phyloP scores from a whole-genome alignment of 441 rosid genomes.

The Croton laevigatus region DNA sequence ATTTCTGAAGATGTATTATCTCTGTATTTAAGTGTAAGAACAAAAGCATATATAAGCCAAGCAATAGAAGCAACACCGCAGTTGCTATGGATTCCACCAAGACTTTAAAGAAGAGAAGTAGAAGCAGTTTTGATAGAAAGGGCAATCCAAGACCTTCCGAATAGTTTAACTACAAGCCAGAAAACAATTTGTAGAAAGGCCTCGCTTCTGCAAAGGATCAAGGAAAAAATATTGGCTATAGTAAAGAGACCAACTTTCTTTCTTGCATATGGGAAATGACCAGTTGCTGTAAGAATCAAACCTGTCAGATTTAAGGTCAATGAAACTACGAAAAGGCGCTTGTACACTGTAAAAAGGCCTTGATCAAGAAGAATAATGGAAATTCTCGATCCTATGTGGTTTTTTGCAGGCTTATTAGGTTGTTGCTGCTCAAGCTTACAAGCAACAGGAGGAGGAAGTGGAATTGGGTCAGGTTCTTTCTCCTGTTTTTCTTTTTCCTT shows the following conservation, averaged over 20 bases:
- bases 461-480: conserved; percentile 20
- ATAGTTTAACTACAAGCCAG: too few relatives aligned
- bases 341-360: conserved; percentile 68
- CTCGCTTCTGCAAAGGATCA: too few relatives aligned
- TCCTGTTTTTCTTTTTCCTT: conserved; percentile 35
- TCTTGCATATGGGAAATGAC: too few relatives aligned
- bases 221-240: too few relatives aligned
- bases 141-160: too few relatives aligned
- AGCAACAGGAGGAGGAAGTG: background rate
- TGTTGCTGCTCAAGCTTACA: conserved; percentile 30
- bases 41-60: conserved; percentile 60
- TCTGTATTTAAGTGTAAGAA: conserved; percentile 43
- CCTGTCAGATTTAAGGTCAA: conserved; percentile 35
- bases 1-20: conserved; percentile 23
- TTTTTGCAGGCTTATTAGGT: conserved; percentile 25
- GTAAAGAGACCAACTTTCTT: too few relatives aligned
- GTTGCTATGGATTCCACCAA: conserved; percentile 74
- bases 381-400: conserved; percentile 38
- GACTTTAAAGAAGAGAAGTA: conserved; percentile 65
- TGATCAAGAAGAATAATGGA: conserved; percentile 62
- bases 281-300: too few relatives aligned
- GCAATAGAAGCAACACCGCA: conserved; percentile 68
- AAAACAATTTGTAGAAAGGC: too few relatives aligned
- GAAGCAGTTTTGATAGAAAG: conserved; percentile 46
- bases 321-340: conserved; percentile 43